Base-by-base conservation (phyloP, 768 basidiomycete genomes). In the Tricholoma furcatifolium region DNA sequence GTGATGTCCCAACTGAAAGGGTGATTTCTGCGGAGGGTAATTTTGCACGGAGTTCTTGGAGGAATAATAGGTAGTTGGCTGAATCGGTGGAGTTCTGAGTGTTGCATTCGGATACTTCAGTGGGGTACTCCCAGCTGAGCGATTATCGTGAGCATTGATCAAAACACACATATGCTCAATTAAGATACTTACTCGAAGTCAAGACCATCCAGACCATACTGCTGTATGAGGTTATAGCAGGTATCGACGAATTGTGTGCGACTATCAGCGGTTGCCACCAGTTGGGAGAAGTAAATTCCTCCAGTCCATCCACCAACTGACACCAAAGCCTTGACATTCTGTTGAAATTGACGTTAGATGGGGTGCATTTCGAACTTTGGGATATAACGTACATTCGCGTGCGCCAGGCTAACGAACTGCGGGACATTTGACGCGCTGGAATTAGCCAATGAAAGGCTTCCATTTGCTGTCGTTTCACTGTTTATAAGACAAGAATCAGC, bases 111-210 rank as follows among this genome's bases (percentile, higher is more conserved):
- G 92, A 91, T 46, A 74, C 69, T 4, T 68, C 59, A 50, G 76
- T 80, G 1, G 93, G 93, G 64, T 88, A 93, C 68, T 96, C 93
- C 92, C 93, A 95, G 62, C 78, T 79, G 48, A 54, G 35, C 43
- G 27, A 27, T 35, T 38, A 34, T 9, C 21, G 27, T 27, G 14
- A 31, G n/a, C n/a, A n/a, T n/a, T n/a, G n/a, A n/a, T n/a, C n/a
- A n/a, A 21, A 18, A 31, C 18, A 32, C 15, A 7, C 20, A 20
- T 8, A 34, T 3, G 4, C 23, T 3, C 12, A 30, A 18, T 10
- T 42, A 38, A 20, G 15, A 27, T n/a, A 63, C 74, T 47, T 54
- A 77, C 77, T 79, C 77, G 43, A 79, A 74, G 49, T 85, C 79
- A 44, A 88, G 66, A 12, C 85, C 84, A 54, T 84, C 83, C 1